A percentile compares a stretch with the other conserved stretches of the same genome.
These are phyloP conservation scores for Bruguiera sexangula DNA, from an alignment of 345 rosid species.

Conservation along the genomic window DNA sequence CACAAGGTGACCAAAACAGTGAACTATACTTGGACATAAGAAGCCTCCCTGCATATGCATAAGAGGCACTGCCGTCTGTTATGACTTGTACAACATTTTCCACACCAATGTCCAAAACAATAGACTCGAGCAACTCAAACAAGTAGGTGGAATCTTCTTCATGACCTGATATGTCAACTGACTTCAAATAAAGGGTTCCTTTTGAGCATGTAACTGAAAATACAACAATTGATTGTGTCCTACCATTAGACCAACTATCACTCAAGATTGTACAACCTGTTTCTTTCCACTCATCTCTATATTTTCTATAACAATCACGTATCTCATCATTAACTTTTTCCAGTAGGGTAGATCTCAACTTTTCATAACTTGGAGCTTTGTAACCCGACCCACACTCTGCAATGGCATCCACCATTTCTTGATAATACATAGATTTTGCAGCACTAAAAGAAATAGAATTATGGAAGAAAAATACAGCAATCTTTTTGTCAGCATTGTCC, in stretches of 20 bases:
- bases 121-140: conserved; percentile 25
- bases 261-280: conserved; percentile 31
- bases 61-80: conserved; percentile 18
- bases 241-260: conserved; percentile 22
- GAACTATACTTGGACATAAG: conserved; percentile 26
- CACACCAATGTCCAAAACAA: conserved; percentile 26
- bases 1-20: conserved; percentile 33
- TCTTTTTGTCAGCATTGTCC: conserved; percentile 34
- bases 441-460: conserved; percentile 22
- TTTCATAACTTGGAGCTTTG: conserved; percentile 26
- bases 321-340: conserved; percentile 22
- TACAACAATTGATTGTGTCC: conserved; percentile 17
- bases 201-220: conserved; percentile 22
- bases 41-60: conserved; percentile 27
- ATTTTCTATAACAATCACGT: conserved; percentile 22
- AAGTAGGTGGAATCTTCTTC: conserved; percentile 26
- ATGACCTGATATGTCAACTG: conserved; percentile 30
- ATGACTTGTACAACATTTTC: conserved; percentile 28
- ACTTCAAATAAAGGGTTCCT: conserved; percentile 28
- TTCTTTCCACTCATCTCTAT: conserved; percentile 26
- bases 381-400: conserved; percentile 24
- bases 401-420: conserved; percentile 30
- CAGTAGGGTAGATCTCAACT: conserved; percentile 19
- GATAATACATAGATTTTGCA: conserved; percentile 23
- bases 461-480: conserved; percentile 24